Percentiles rank a stretch among this genome's conserved stretches.
These are phyloP conservation scores for Glycine soja DNA, from an alignment of 306 rosid species.

Conservation along the genomic window DNA sequence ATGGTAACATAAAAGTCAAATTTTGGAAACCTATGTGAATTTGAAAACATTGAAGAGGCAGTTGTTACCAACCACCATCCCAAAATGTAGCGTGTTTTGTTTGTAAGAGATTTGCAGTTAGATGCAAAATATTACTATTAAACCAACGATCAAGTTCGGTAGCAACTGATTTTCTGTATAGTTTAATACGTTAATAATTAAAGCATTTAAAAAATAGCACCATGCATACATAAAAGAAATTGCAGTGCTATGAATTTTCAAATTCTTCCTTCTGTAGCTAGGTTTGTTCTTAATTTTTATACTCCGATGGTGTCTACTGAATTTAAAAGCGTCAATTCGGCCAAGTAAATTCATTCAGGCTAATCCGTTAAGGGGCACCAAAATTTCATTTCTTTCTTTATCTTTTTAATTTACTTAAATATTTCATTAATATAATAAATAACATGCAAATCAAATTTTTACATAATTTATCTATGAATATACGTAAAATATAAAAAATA, in stretches of 20 bases:
- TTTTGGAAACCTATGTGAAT: conserved; percentile 23
- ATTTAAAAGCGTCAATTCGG: too few relatives aligned
- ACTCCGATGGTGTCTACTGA: too few relatives aligned
- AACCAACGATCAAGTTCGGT: neutral
- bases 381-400: neutral
- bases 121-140: conserved; percentile 30
- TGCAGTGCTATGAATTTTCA: neutral
- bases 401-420: too few relatives aligned
- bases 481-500: neutral
- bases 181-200: too few relatives aligned
- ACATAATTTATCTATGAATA: neutral
- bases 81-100: conserved; percentile 23
- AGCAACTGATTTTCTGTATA: too few relatives aligned
- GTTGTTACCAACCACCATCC: conserved; percentile 8
- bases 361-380: neutral
- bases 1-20: conserved; percentile 9
- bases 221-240: conserved; percentile 4
- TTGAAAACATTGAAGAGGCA: neutral
- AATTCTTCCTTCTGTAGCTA: neutral
- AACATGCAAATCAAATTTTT: neutral
- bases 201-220: neutral
- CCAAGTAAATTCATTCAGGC: neutral
- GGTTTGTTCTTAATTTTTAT: too few relatives aligned
- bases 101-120: conserved; percentile 27
- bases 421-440: neutral